These are phyloP conservation scores for Starmerella etchellsii DNA, from an alignment of 805 yeast genomes.

Conservation along the genomic window DNA sequence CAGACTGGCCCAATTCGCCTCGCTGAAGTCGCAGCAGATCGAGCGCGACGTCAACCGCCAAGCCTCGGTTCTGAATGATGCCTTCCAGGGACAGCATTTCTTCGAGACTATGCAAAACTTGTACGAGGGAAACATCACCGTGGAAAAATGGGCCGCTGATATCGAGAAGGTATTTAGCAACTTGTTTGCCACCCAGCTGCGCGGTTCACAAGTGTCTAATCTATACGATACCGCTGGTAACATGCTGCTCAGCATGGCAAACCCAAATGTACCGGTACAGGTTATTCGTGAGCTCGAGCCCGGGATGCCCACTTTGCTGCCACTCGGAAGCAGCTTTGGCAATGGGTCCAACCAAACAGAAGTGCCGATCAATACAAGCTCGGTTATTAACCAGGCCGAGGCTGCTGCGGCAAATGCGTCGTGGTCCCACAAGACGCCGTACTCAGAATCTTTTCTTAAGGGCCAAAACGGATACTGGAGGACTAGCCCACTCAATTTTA, in stretches of 20 bases:
- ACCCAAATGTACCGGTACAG: conserved; percentile 1
- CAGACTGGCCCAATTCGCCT: conserved; percentile 17
- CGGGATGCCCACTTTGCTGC: conserved; percentile 3
- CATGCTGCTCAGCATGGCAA: conserved; percentile 5
- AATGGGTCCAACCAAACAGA: neutral
- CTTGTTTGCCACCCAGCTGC: conserved; percentile 7
- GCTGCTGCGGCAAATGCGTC: conserved; percentile 6
- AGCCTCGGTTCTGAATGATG: conserved; percentile 3
- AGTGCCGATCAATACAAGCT: neutral
- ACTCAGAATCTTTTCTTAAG: neutral
- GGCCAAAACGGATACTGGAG: no score
- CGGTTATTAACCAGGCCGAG: conserved; percentile 1
- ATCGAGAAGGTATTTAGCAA: conserved; percentile 3
- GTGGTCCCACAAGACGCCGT: neutral
- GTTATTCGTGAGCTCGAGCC: neutral
- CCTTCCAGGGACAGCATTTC: conserved; percentile 9
- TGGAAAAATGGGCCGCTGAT: conserved; percentile 4
- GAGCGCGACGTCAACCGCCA: conserved; percentile 10
- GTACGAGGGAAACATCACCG: conserved; percentile 10
- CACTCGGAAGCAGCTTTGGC: conserved; percentile 3
- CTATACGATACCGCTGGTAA: conserved; percentile 13
- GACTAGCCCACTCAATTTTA: conserved; percentile 2
- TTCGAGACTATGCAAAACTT: conserved; percentile 5
- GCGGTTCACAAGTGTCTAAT: conserved; percentile 8
- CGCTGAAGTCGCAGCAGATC: conserved; percentile 14